Evolutionary conservation across 257 asterid species (phyloP).

Genomic region (Solanum arcanum): DNA sequence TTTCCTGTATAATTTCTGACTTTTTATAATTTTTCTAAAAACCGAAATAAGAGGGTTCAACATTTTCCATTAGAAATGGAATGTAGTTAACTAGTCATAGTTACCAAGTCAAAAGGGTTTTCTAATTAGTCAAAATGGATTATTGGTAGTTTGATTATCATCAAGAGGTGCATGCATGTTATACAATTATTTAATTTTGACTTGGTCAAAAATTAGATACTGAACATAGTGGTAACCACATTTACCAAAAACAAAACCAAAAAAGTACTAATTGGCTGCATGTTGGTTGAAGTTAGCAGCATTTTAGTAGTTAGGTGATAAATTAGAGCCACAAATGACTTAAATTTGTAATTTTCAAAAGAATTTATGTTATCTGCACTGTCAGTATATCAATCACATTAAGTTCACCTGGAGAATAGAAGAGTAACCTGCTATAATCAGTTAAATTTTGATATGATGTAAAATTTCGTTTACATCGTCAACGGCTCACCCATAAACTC

Average conservation of each 20-base stretch:
- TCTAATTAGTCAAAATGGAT: not conserved
- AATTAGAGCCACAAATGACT: not conserved
- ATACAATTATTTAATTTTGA: not conserved
- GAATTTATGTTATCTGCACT: not conserved
- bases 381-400: not conserved
- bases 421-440: not conserved
- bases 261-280: not conserved
- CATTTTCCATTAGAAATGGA: too few relatives aligned
- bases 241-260: not conserved
- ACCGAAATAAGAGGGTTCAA: not conserved
- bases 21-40: too few relatives aligned
- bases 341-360: not conserved
- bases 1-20: too few relatives aligned
- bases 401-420: not conserved
- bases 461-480: not conserved
- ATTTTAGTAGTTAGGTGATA: not conserved
- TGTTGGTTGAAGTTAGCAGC: not conserved
- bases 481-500: not conserved
- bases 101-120: not conserved
- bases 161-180: not conserved
- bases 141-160: not conserved
- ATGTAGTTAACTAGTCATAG: not conserved
- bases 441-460: not conserved
- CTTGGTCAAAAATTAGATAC: not conserved
- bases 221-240: not conserved